Evolutionary conservation across 2,329 filamentous ascomycete species (phyloP).

Genomic region (Neurospora sp.): DNA sequence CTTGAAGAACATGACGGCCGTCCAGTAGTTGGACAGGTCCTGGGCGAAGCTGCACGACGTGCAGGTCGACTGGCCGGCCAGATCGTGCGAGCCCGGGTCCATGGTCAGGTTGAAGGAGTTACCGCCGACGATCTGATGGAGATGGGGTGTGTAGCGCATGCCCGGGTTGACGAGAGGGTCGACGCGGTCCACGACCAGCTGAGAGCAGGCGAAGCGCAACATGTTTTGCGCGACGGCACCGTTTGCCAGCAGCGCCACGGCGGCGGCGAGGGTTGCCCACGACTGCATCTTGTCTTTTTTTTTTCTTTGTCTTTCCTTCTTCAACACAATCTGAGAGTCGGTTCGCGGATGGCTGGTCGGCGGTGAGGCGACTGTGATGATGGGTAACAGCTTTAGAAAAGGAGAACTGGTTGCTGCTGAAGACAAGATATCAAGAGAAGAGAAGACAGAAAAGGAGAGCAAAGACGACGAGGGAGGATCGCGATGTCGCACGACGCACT

Average conservation of each 20-base stretch:
- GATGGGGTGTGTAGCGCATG: constrained; percentile 32
- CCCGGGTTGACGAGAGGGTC: constrained; percentile 37
- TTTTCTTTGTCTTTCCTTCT: neutral
- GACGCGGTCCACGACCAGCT: constrained; percentile 36
- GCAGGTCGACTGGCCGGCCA: constrained; percentile 27
- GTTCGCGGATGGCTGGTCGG: too few species aligned
- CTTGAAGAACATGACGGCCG: constrained; percentile 36
- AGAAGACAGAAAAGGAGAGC: neutral
- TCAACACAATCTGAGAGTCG: neutral
- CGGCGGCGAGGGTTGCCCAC: constrained; percentile 18
- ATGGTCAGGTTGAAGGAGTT: constrained; percentile 36
- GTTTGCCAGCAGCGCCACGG: constrained; percentile 20
- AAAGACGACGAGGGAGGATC: neutral
- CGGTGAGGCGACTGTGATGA: neutral
- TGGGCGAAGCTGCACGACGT: constrained; percentile 34
- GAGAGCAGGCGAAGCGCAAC: constrained; percentile 37
- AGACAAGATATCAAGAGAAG: neutral
- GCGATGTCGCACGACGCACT: constrained; percentile 9
- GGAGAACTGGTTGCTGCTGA: neutral
- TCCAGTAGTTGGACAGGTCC: constrained; percentile 38
- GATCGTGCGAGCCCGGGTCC: constrained; percentile 27
- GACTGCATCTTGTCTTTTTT: constrained; percentile 17
- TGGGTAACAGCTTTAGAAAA: neutral
- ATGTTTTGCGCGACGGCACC: constrained; percentile 27
- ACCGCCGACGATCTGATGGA: constrained; percentile 37